phyloP scores from a whole-genome alignment of 768 basidiomycete genomes.

The Hygrophorus pudorinus region DNA sequence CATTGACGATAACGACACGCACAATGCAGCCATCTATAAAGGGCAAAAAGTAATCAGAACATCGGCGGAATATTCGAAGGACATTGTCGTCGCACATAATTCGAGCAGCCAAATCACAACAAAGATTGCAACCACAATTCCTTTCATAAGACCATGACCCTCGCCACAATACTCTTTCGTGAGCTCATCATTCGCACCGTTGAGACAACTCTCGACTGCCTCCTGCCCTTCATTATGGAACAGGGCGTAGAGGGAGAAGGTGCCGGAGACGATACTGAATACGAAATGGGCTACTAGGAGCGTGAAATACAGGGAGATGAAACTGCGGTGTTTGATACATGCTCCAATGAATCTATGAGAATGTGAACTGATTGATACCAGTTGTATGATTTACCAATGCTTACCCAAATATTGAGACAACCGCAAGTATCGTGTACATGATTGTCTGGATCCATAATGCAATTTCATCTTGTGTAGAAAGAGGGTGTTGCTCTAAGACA shows the following conservation, averaged over 20 bases:
- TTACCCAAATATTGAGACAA: constrained; percentile 43
- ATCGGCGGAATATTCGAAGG: not conserved
- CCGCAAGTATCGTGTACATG: constrained; percentile 36
- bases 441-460: constrained; percentile 38
- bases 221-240: constrained; percentile 30
- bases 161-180: constrained; percentile 31
- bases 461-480: constrained; percentile 26
- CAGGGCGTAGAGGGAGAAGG: constrained; percentile 38
- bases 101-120: constrained; percentile 43
- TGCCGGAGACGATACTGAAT: constrained; percentile 35
- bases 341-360: constrained; percentile 33
- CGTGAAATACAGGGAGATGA: constrained; percentile 34
- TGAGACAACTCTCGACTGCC: constrained; percentile 29
- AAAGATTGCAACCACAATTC: constrained; percentile 33
- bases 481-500: constrained; percentile 21
- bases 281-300: constrained; percentile 36
- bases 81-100: constrained; percentile 34
- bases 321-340: constrained; percentile 28
- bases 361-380: not conserved
- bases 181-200: constrained; percentile 17
- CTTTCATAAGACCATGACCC: constrained; percentile 32
- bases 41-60: constrained; percentile 1
- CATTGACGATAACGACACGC: no score
- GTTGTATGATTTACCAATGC: constrained; percentile 6
- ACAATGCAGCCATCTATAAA: constrained; percentile 35